Evolutionary conservation across 768 basidiomycete genomes (phyloP).

Genomic region (Mycena floridula): DNA sequence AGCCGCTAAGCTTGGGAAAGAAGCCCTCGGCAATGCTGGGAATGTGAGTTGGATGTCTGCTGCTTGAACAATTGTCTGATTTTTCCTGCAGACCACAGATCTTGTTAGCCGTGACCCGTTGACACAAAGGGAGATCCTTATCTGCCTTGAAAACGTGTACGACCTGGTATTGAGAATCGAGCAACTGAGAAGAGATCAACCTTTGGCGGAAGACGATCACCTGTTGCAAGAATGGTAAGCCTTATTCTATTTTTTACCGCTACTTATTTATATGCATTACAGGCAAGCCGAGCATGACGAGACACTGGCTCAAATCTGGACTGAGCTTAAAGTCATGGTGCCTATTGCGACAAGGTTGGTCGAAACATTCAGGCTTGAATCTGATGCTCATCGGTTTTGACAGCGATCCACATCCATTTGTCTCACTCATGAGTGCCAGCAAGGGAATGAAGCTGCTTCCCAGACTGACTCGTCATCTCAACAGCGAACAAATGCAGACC

Average conservation of each 20-base stretch:
- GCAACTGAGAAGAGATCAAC: conserved; percentile 77
- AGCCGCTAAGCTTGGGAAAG: conserved; percentile 69
- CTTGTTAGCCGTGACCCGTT: conserved; percentile 68
- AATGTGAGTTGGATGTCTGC: conserved; percentile 32
- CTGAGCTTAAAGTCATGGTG: conserved; percentile 76
- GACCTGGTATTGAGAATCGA: conserved; percentile 81
- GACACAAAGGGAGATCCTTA: conserved; percentile 69
- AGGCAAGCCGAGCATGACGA: conserved; percentile 56
- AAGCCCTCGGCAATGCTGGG: conserved; percentile 58
- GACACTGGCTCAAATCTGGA: conserved; percentile 72
- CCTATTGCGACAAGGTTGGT: conserved; percentile 88
- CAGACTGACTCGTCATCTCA: conserved; percentile 80
- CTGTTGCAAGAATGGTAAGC: conserved; percentile 38
- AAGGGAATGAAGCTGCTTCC: conserved; percentile 94
- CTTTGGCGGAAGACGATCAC: conserved; percentile 54
- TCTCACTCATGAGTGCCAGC: conserved; percentile 78
- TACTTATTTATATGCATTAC: conserved; percentile 2
- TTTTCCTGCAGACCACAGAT: conserved; percentile 44
- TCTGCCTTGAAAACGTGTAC: conserved; percentile 78
- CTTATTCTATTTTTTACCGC: background rate
- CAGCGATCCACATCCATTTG: conserved; percentile 94
- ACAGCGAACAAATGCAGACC: conserved; percentile 73
- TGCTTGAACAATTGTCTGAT: background rate
- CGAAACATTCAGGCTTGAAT: background rate
- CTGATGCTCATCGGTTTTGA: background rate